Percentiles rank a stretch among this genome's conserved stretches.
phyloP scores from a whole-genome alignment of 192 early-diverging fungal genomes.

The Coemansia sp. region DNA sequence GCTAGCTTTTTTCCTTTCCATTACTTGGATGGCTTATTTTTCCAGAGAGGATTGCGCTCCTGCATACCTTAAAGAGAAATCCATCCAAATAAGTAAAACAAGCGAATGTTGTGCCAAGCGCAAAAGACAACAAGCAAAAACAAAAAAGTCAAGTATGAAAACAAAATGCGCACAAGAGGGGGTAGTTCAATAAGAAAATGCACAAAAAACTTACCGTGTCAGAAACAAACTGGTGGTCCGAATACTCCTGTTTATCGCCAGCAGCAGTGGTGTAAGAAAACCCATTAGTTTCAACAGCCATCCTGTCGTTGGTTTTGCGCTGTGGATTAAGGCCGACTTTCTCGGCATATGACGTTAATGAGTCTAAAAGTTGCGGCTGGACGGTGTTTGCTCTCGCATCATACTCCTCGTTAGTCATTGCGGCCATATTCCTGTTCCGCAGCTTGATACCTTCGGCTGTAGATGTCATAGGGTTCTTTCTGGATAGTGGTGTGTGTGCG shows the following conservation, averaged over 20 bases:
- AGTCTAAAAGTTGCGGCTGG: slow-evolving; percentile 20
- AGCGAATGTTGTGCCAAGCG: background rate
- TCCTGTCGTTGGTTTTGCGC: background rate
- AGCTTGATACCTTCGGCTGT: slow-evolving; percentile 33
- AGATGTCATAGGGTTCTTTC: slow-evolving; percentile 12
- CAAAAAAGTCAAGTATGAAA: background rate
- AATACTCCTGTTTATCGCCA: slow-evolving; percentile 1
- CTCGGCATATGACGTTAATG: slow-evolving; percentile 21
- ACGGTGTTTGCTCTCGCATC: slow-evolving; percentile 31
- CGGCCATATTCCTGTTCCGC: slow-evolving; percentile 20
- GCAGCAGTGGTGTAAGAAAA: slow-evolving; percentile 3
- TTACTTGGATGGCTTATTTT: background rate
- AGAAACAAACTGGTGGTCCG: slow-evolving; percentile 15
- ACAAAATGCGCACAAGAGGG: background rate
- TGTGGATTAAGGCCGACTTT: slow-evolving; percentile 20
- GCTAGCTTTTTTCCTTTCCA: background rate
- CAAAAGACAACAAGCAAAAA: too few species aligned
- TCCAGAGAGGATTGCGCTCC: background rate
- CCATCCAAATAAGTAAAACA: background rate
- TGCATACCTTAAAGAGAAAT: background rate
- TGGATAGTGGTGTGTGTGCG: slow-evolving; percentile 12
- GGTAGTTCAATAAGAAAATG: background rate
- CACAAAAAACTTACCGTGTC: slow-evolving; percentile 30
- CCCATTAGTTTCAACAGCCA: background rate
- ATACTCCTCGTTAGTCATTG: slow-evolving; percentile 33